A percentile compares a stretch with the other conserved stretches of the same genome.
These are phyloP conservation scores for Hura crepitans DNA, from an alignment of 441 rosid species.

Conservation along the genomic window DNA sequence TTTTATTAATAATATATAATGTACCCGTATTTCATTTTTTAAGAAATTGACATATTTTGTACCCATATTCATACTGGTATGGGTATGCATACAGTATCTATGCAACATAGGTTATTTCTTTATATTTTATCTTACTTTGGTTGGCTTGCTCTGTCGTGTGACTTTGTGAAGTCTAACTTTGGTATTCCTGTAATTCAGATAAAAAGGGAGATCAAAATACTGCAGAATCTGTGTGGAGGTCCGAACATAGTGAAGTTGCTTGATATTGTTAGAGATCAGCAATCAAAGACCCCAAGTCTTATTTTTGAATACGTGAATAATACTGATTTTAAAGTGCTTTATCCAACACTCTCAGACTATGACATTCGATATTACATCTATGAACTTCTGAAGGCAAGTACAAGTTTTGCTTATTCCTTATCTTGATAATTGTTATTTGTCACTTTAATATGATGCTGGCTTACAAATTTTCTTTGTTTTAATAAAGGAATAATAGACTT, in stretches of 20 bases:
- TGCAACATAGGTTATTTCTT: no score
- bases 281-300: constrained; percentile 94
- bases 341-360: constrained; percentile 81
- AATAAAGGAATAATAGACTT: not conserved
- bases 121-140: not conserved
- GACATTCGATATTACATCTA: constrained; percentile 88
- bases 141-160: not conserved
- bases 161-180: constrained; percentile 11
- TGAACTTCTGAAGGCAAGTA: constrained; percentile 80
- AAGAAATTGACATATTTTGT: no score
- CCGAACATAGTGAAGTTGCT: constrained; percentile 90
- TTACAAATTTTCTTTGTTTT: not conserved
- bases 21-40: no score
- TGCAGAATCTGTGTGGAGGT: constrained; percentile 97
- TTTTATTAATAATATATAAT: no score
- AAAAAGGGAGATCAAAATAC: constrained; percentile 93
- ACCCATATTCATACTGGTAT: no score
- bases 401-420: constrained; percentile 11
- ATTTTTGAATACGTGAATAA: constrained; percentile 92
- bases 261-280: constrained; percentile 98
- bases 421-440: constrained; percentile 5
- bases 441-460: not conserved
- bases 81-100: no score
- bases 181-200: constrained; percentile 47
- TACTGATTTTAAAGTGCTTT: constrained; percentile 92